These are phyloP conservation scores for Lipomyces chichibuensis DNA, from an alignment of 805 yeast species.

Conservation along the genomic window DNA sequence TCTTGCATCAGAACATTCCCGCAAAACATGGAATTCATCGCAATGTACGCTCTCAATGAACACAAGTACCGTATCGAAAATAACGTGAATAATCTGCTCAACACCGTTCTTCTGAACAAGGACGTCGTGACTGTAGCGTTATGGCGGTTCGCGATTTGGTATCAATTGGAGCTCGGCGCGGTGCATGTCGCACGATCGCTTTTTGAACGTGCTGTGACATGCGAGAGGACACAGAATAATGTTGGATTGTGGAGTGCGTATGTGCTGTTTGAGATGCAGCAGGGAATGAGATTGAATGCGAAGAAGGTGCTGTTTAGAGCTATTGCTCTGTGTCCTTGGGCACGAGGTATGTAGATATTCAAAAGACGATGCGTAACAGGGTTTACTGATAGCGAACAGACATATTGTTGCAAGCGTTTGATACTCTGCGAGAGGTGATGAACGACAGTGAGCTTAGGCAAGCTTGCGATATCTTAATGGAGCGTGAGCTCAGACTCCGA, in stretches of 20 bases:
- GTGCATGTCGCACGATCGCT: constrained; percentile 15
- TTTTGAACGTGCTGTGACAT: constrained; percentile 22
- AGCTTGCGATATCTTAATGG: constrained; percentile 19
- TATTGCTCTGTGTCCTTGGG: constrained; percentile 30
- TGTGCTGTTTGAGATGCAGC: constrained; percentile 9
- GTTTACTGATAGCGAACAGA: constrained; percentile 17
- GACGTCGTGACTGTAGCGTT: constrained; percentile 5
- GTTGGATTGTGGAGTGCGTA: constrained; percentile 23
- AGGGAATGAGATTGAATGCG: constrained; percentile 3
- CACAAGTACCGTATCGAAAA: constrained; percentile 15
- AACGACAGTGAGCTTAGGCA: constrained; percentile 15
- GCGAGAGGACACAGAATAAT: constrained; percentile 4
- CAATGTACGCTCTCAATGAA: constrained; percentile 22
- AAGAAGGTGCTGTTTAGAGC: constrained; percentile 24
- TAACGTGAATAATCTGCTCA: constrained; percentile 18
- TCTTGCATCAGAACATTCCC: constrained; percentile 17
- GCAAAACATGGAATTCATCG: constrained; percentile 10
- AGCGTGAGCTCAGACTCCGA: no score
- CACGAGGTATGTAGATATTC: constrained; percentile 13
- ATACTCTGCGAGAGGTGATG: constrained; percentile 3
- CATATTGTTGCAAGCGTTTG: constrained; percentile 12
- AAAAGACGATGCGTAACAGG: neutral
- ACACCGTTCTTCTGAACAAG: constrained; percentile 9
- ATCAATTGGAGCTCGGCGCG: constrained; percentile 5
- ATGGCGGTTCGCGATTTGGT: constrained; percentile 22